Evolutionary conservation across 2,329 filamentous ascomycete species (phyloP).

Genomic region (Lecanosticta acicola): DNA sequence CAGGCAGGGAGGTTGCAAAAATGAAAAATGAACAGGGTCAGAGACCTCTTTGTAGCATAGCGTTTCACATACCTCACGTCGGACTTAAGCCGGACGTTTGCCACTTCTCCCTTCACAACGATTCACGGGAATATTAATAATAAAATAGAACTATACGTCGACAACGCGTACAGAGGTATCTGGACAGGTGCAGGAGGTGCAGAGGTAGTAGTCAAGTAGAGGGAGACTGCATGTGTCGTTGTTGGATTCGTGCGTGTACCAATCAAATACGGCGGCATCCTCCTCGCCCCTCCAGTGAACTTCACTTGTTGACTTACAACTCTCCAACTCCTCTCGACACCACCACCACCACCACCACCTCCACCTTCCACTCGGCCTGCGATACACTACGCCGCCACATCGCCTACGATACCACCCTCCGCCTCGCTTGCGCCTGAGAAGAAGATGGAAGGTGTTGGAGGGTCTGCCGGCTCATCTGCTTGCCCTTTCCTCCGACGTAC

Average conservation of each 20-base stretch:
- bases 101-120: not conserved
- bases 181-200: not conserved
- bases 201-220: not conserved
- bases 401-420: not conserved
- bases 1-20: not conserved
- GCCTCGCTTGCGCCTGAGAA: not conserved
- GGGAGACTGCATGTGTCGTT: not conserved
- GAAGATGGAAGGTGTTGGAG: conserved; percentile 10
- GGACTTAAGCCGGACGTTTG: not conserved
- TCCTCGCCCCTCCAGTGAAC: not conserved
- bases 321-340: too few species aligned
- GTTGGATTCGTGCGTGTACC: not conserved
- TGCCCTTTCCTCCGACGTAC: conserved; percentile 12
- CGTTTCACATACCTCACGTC: not conserved
- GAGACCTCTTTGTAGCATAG: conserved; percentile 4
- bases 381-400: not conserved
- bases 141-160: not conserved
- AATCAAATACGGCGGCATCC: not conserved
- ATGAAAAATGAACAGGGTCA: not conserved
- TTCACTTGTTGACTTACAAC: too few species aligned
- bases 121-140: not conserved
- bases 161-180: not conserved
- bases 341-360: not conserved
- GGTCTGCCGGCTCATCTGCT: conserved; percentile 6
- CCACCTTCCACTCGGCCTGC: not conserved